These are phyloP conservation scores for Populus hybrid DNA, from an alignment of 441 rosid species.

Conservation along the genomic window DNA sequence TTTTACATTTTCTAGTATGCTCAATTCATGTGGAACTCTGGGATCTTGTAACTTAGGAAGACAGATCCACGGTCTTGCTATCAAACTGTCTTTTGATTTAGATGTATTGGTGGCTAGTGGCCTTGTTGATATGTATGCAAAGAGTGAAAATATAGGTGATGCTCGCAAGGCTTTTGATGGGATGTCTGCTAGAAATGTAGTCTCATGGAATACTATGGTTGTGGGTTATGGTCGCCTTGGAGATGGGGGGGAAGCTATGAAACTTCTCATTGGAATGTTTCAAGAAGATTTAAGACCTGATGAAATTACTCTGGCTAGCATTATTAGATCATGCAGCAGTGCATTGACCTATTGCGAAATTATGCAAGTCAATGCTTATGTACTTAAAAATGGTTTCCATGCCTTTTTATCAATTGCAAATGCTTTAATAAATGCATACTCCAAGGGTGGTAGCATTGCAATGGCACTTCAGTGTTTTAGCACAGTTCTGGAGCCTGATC, in stretches of 20 bases:
- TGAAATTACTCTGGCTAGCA: constrained; percentile 51
- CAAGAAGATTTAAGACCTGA: constrained; percentile 40
- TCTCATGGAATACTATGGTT: constrained; percentile 69
- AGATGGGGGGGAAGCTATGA: constrained; percentile 48
- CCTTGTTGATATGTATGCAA: constrained; percentile 57
- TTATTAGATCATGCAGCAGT: constrained; percentile 51
- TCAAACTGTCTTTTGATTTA: constrained; percentile 38
- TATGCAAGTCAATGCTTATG: constrained; percentile 44
- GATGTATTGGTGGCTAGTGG: constrained; percentile 56
- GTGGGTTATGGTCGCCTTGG: constrained; percentile 54
- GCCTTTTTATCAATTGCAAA: constrained; percentile 42
- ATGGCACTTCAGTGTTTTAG: constrained; percentile 48
- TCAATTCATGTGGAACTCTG: constrained; percentile 38
- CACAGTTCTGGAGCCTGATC: constrained; percentile 38
- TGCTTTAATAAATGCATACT: constrained; percentile 53
- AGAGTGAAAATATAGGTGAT: constrained; percentile 36
- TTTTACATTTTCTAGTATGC: constrained; percentile 58
- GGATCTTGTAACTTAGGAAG: constrained; percentile 37
- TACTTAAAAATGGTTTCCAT: constrained; percentile 39
- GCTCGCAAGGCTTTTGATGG: constrained; percentile 47
- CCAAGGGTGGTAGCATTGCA: constrained; percentile 46
- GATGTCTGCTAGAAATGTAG: constrained; percentile 50
- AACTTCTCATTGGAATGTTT: constrained; percentile 44
- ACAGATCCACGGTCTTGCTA: constrained; percentile 48
- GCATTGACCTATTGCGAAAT: constrained; percentile 36